Conservation (phyloP, 257 asterid species). For the Anisodus tanguticus region DNA sequence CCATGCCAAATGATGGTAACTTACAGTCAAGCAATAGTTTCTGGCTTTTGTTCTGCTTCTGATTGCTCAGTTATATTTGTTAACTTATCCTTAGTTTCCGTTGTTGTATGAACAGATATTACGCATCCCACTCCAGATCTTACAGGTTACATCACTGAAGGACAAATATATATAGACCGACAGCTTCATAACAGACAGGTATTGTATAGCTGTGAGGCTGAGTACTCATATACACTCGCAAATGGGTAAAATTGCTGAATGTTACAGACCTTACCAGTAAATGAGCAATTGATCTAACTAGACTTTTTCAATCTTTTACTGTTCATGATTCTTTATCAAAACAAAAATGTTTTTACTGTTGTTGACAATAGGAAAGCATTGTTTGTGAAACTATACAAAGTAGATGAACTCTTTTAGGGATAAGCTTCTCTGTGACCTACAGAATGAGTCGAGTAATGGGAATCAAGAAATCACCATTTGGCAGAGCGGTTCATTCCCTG, state of each 20-base stretch:
- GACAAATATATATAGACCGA: constrained; percentile 97
- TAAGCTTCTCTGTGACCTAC: neutral
- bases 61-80: constrained; percentile 7
- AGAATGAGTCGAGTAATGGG: neutral
- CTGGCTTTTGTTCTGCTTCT: constrained; percentile 45
- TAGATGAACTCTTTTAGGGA: neutral
- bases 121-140: constrained; percentile 99
- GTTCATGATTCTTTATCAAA: neutral
- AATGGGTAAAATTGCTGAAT: neutral
- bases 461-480: neutral
- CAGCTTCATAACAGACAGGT: constrained; percentile 74
- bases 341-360: neutral
- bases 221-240: neutral
- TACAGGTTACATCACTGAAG: constrained; percentile 98
- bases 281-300: constrained; percentile 5
- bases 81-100: neutral
- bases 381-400: neutral
- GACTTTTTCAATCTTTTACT: neutral
- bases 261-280: constrained; percentile 9
- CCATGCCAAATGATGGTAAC: constrained; percentile 99
- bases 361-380: too few relatives aligned
- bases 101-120: constrained; percentile 68
- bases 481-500: neutral
- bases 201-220: neutral
- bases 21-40: constrained; percentile 40